Base-by-base conservation (phyloP, 2,329 filamentous ascomycete genomes). In the Sarocladium strictum region DNA sequence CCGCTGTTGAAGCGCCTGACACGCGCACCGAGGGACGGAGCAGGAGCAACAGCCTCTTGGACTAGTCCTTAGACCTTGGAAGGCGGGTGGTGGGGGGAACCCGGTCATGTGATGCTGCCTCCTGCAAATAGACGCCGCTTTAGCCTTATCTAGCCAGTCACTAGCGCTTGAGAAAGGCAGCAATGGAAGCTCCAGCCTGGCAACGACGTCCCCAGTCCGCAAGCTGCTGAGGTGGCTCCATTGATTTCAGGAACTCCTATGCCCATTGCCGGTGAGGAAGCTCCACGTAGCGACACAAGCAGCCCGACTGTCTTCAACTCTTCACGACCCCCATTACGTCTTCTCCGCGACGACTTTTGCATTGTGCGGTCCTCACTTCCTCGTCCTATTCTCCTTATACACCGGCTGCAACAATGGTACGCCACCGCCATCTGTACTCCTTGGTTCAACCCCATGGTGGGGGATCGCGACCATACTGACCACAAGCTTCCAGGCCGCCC, bases 401-500 rank as follows among this genome's bases (percentile, higher is more conserved):
- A 27, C 40, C n/a, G 32, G n/a, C 26, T 17, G 23, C 53, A 35
- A 49, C 21, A 24, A 57, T 57, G 56, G 56, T 57, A 49, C 19
- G 45, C 23, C 32, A 11, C 12, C 19, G 15, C n/a, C 38, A 11
- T 11, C 35, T 4, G n/a, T 14, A 17, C 29, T 29, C 47, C 21
- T 21, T 35, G 17, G 6, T n/a, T 10, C 10, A 21, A 60, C 59
- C 26, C 27, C 23, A 41, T 55, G 53, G 54, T 55, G 37, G 19
- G 47, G 35, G 35, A 54, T 19, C 32, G 11, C 37, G 47, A 10
- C 15, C 11, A 38, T 47, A 55, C 66, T 72, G 65, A 72, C 62
- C 23, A 21, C 47, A 21, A 56, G 50, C 43, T 53, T 54, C 51
- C 58, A 74, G 72, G 67, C 73, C 60, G 64, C 72, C 59, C 73